A percentile compares a stretch with the other conserved stretches of the same genome.
Evolutionary conservation across 2,329 filamentous ascomycete genomes (phyloP).

Genomic region (Alternaria metachromatica): DNA sequence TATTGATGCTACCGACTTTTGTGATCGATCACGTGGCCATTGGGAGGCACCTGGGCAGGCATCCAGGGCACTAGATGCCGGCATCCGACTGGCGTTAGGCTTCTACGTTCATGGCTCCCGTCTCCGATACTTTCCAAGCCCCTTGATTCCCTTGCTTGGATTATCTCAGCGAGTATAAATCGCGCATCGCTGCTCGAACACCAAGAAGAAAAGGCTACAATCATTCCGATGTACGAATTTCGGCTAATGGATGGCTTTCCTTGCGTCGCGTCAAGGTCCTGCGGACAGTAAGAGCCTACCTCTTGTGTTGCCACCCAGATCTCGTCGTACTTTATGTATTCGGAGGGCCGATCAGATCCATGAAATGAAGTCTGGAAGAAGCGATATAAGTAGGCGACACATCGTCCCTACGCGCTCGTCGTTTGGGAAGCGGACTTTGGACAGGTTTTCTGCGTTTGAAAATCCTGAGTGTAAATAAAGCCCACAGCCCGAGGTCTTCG

Average conservation of each 20-base stretch:
- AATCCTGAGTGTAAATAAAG: not conserved
- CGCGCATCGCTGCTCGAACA: not conserved
- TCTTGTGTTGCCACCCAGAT: not conserved
- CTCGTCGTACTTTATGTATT: not conserved
- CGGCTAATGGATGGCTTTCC: not conserved
- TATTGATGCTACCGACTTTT: slow-evolving; percentile 11
- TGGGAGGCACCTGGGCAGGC: not conserved
- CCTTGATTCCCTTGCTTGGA: not conserved
- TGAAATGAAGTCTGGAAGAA: not conserved
- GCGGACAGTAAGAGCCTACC: not conserved
- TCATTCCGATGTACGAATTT: not conserved
- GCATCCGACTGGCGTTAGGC: not conserved
- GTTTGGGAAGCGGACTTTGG: not conserved
- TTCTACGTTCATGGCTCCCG: not conserved
- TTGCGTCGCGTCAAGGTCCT: not conserved
- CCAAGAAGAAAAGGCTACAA: not conserved
- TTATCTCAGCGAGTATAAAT: not conserved
- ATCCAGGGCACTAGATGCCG: not conserved
- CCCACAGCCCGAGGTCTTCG: not conserved
- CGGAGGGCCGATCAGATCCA: not conserved
- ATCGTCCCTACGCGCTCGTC: not conserved
- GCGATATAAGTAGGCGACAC: not conserved
- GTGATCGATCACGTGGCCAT: not conserved
- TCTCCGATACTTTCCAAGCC: not conserved
- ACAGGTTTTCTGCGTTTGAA: not conserved